phyloP scores from a whole-genome alignment of 495 filamentous ascomycete genomes.

The Trichodelitschia bisporula region DNA sequence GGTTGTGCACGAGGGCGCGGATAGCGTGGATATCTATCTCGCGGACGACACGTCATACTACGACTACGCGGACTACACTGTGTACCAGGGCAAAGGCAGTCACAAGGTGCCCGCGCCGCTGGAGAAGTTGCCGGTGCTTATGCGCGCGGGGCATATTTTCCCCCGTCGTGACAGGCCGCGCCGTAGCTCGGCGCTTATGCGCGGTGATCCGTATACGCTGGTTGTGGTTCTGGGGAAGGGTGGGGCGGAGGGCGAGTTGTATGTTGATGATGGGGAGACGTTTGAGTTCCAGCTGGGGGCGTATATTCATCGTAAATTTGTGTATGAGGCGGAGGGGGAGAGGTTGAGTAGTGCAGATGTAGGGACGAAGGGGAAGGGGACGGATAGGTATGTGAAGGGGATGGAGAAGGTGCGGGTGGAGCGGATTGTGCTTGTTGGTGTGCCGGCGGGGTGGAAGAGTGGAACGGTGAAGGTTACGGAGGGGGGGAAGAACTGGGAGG shows the following conservation, averaged over 20 bases:
- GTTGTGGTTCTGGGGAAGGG: conserved; percentile 52
- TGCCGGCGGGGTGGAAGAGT: conserved; percentile 42
- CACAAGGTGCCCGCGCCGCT: conserved; percentile 57
- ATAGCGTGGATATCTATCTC: conserved; percentile 57
- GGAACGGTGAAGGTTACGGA: conserved; percentile 40
- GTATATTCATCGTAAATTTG: conserved; percentile 65
- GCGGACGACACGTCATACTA: conserved; percentile 75
- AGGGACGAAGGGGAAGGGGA: conserved; percentile 30
- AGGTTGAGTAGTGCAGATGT: conserved; percentile 29
- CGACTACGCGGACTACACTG: conserved; percentile 72
- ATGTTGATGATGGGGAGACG: conserved; percentile 82
- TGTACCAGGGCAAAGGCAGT: conserved; percentile 35
- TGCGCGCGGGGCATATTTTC: conserved; percentile 81
- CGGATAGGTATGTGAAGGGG: conserved; percentile 44
- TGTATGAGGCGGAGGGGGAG: conserved; percentile 24
- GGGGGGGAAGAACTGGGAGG: conserved; percentile 16
- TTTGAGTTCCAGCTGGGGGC: conserved; percentile 69
- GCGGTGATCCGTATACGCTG: conserved; percentile 80
- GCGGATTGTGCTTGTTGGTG: conserved; percentile 58
- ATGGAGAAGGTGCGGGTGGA: conserved; percentile 61
- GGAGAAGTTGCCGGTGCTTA: conserved; percentile 65
- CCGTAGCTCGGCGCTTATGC: conserved; percentile 69
- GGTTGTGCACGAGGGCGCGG: conserved; percentile 47
- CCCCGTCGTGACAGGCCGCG: conserved; percentile 71
- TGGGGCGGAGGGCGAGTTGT: conserved; percentile 58